Percentiles rank a stretch among this genome's conserved stretches.
Conservation (phyloP, 2,329 filamentous ascomycete genomes). For the Talaromyces sp. region DNA sequence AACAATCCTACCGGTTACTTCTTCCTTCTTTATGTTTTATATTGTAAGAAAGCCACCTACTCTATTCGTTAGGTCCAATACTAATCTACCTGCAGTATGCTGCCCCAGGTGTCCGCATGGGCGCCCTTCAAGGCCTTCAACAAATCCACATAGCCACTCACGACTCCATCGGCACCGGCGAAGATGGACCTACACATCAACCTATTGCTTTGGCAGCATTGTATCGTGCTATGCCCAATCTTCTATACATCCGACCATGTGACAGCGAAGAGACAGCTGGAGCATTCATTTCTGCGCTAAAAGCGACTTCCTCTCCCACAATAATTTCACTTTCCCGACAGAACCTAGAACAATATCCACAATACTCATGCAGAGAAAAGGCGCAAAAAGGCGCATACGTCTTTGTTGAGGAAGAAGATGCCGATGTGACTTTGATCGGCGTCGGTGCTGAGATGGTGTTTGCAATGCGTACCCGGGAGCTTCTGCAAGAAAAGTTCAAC, state of each 20-base stretch:
- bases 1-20: slow-evolving; percentile 57
- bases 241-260: slow-evolving; percentile 58
- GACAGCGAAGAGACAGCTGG: slow-evolving; percentile 56
- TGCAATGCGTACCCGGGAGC: slow-evolving; percentile 43
- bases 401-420: slow-evolving; percentile 34
- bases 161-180: slow-evolving; percentile 58
- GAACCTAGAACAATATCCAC: slow-evolving; percentile 36
- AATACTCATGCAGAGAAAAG: slow-evolving; percentile 34
- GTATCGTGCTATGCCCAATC: slow-evolving; percentile 61
- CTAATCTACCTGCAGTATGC: slow-evolving; percentile 40
- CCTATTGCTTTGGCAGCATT: slow-evolving; percentile 56
- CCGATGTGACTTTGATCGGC: slow-evolving; percentile 48
- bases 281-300: slow-evolving; percentile 42
- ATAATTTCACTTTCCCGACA: slow-evolving; percentile 48
- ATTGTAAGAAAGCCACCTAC: neutral
- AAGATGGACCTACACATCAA: slow-evolving; percentile 62
- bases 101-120: slow-evolving; percentile 59
- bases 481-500: slow-evolving; percentile 35
- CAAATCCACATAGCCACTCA: slow-evolving; percentile 61
- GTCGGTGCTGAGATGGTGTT: slow-evolving; percentile 51
- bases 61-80: no score
- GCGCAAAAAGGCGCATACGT: slow-evolving; percentile 44
- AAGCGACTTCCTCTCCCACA: slow-evolving; percentile 36
- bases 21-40: slow-evolving; percentile 64
- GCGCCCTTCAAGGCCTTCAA: slow-evolving; percentile 54